Evolutionary conservation across 2,329 filamentous ascomycete genomes (phyloP).

Genomic region (Aspergillus candidus): DNA sequence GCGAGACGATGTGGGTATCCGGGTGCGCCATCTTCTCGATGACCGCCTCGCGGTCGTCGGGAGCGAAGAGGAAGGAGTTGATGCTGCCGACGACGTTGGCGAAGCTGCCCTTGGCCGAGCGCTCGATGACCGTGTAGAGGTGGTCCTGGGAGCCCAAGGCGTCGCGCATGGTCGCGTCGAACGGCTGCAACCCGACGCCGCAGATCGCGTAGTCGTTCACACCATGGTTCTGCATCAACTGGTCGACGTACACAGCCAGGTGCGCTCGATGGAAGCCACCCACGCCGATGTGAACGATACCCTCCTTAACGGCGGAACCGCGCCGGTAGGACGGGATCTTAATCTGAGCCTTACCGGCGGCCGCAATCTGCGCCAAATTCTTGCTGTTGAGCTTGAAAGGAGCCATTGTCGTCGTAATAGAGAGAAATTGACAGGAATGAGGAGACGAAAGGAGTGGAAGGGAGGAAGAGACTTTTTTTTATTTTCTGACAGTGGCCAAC

Average conservation of each 20-base stretch:
- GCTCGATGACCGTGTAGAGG: slow-evolving; percentile 51
- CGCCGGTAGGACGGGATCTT: slow-evolving; percentile 43
- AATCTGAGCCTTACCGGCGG: slow-evolving; percentile 23
- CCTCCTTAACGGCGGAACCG: slow-evolving; percentile 43
- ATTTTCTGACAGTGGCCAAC: background rate
- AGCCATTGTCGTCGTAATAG: slow-evolving; percentile 19
- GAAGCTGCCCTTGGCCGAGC: slow-evolving; percentile 46
- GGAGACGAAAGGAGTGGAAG: slow-evolving; percentile 1
- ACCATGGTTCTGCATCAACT: slow-evolving; percentile 44
- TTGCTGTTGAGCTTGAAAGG: slow-evolving; percentile 37
- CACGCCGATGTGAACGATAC: slow-evolving; percentile 51
- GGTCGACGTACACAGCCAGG: slow-evolving; percentile 48
- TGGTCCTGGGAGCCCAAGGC: slow-evolving; percentile 45
- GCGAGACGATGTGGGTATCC: slow-evolving; percentile 50
- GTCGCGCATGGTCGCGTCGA: slow-evolving; percentile 49
- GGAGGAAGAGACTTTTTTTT: background rate
- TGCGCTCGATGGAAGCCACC: slow-evolving; percentile 53
- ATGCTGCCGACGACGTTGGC: slow-evolving; percentile 49
- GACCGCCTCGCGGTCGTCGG: slow-evolving; percentile 48
- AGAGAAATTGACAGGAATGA: slow-evolving; percentile 1
- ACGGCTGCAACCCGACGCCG: slow-evolving; percentile 48
- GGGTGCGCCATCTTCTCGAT: slow-evolving; percentile 52
- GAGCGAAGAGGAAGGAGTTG: slow-evolving; percentile 49
- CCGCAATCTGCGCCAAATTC: slow-evolving; percentile 35
- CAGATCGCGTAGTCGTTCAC: slow-evolving; percentile 47